Conservation (phyloP, 2,329 filamentous ascomycete species). For the Scopulariopsis brevicaulis region DNA sequence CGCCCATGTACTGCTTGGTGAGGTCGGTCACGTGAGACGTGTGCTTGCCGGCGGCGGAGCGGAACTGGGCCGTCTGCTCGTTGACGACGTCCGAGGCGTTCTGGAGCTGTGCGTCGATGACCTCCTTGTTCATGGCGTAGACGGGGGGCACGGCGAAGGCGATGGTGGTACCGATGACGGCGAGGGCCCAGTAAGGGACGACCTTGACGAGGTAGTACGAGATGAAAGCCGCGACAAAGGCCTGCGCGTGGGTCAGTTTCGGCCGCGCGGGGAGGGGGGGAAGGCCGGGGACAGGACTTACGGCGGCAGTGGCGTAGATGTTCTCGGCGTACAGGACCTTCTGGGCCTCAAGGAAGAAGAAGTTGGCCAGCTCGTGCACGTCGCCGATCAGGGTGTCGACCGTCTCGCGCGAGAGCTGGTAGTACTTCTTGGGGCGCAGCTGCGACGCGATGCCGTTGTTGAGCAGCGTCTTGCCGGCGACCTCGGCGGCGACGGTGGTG, state of each 20-base stretch:
- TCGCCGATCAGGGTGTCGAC: constrained; percentile 51
- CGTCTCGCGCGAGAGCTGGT: constrained; percentile 51
- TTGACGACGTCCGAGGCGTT: constrained; percentile 45
- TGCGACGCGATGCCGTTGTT: constrained; percentile 53
- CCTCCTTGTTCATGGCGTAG: constrained; percentile 57
- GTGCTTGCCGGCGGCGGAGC: constrained; percentile 50
- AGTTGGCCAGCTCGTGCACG: constrained; percentile 58
- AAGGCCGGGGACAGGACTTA: constrained; percentile 24
- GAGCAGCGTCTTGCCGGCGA: constrained; percentile 47
- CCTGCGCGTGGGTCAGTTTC: constrained; percentile 24
- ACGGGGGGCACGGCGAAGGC: constrained; percentile 52
- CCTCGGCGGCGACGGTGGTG: constrained; percentile 48
- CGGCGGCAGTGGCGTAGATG: constrained; percentile 43
- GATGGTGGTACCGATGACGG: constrained; percentile 46
- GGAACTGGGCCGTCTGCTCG: constrained; percentile 52
- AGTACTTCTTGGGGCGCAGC: constrained; percentile 56
- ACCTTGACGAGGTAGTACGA: constrained; percentile 61
- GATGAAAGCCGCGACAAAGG: constrained; percentile 47
- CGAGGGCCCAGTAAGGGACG: constrained; percentile 58
- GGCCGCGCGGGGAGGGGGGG: too few species aligned
- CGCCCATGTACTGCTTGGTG: constrained; percentile 57
- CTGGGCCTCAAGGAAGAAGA: constrained; percentile 60
- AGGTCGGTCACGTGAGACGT: constrained; percentile 49
- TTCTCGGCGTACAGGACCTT: constrained; percentile 60
- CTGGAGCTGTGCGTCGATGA: constrained; percentile 53